phyloP scores from a whole-genome alignment of 306 rosid species.

The Senna tora region DNA sequence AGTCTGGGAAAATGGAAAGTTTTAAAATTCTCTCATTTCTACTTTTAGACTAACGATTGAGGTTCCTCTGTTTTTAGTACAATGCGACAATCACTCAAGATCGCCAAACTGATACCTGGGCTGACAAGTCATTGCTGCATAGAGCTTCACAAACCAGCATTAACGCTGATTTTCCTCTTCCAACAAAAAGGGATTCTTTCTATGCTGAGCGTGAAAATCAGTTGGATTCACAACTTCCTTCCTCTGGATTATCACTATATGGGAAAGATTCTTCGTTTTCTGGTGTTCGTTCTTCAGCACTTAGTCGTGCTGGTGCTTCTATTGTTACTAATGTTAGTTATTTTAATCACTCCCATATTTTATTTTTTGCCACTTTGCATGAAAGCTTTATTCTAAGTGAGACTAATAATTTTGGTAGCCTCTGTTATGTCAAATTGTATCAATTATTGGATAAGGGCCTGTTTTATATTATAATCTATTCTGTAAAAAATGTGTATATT shows the following conservation, averaged over 20 bases:
- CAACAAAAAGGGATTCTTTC: slow-evolving; percentile 71
- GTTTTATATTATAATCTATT: too few relatives aligned
- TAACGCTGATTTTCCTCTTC: slow-evolving; percentile 48
- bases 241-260: slow-evolving; percentile 69
- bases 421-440: slow-evolving; percentile 30
- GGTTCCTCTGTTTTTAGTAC: slow-evolving; percentile 43
- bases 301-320: slow-evolving; percentile 78
- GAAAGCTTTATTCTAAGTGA: slow-evolving; percentile 21
- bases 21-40: slow-evolving; percentile 16
- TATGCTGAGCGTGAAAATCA: slow-evolving; percentile 64
- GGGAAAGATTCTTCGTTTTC: slow-evolving; percentile 69
- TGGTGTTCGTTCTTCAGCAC: slow-evolving; percentile 67
- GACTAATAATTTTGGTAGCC: slow-evolving; percentile 24
- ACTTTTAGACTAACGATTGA: not conserved
- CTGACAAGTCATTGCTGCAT: slow-evolving; percentile 60
- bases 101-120: slow-evolving; percentile 63
- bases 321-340: slow-evolving; percentile 80
- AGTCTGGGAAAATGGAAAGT: slow-evolving; percentile 21
- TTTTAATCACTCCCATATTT: slow-evolving; percentile 20
- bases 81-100: slow-evolving; percentile 64
- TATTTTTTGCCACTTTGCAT: slow-evolving; percentile 16
- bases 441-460: slow-evolving; percentile 1
- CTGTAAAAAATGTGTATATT: not conserved
- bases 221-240: slow-evolving; percentile 63
- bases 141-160: slow-evolving; percentile 58